phyloP scores from a whole-genome alignment of 1,284 basidiomycete genomes.

The Sporisorium graminicola region DNA sequence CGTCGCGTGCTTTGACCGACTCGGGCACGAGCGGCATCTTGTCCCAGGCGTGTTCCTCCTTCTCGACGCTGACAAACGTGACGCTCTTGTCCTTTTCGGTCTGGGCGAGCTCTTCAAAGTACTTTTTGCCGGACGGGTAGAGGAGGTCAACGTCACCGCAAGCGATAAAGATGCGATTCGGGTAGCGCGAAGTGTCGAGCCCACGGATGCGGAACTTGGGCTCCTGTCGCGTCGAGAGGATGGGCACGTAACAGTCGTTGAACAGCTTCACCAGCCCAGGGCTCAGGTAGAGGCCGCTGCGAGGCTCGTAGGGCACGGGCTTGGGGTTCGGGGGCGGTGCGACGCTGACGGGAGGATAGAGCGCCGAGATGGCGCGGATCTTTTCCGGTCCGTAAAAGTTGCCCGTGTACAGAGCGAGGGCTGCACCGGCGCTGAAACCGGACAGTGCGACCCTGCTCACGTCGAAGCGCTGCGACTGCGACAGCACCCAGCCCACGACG shows the following conservation, averaged over 20 bases:
- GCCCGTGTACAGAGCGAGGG: constrained; percentile 46
- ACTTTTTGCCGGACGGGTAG: constrained; percentile 36
- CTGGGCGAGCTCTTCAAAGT: constrained; percentile 44
- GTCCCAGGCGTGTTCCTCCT: constrained; percentile 64
- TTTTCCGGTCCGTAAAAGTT: constrained; percentile 35
- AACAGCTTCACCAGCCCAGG: constrained; percentile 40
- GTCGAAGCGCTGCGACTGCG: constrained; percentile 45
- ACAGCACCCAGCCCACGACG: constrained; percentile 45
- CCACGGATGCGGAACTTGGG: constrained; percentile 42
- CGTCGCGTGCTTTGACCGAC: constrained; percentile 31
- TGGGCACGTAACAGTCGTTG: constrained; percentile 52
- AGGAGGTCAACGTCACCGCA: constrained; percentile 56
- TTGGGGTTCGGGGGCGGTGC: not conserved
- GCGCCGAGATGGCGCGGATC: constrained; percentile 45
- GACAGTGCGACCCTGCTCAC: constrained; percentile 39
- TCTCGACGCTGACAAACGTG: constrained; percentile 38
- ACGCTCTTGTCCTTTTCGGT: constrained; percentile 33
- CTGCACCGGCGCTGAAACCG: constrained; percentile 63
- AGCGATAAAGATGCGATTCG: constrained; percentile 47
- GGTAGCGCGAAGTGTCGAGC: constrained; percentile 41
- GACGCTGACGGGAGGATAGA: constrained; percentile 51
- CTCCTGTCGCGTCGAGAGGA: constrained; percentile 12
- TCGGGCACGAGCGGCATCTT: constrained; percentile 46
- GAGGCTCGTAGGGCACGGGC: constrained; percentile 11
- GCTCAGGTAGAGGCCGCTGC: constrained; percentile 43